Evolutionary conservation across 495 filamentous ascomycete species (phyloP).

Genomic region (Penicillium manginii): DNA sequence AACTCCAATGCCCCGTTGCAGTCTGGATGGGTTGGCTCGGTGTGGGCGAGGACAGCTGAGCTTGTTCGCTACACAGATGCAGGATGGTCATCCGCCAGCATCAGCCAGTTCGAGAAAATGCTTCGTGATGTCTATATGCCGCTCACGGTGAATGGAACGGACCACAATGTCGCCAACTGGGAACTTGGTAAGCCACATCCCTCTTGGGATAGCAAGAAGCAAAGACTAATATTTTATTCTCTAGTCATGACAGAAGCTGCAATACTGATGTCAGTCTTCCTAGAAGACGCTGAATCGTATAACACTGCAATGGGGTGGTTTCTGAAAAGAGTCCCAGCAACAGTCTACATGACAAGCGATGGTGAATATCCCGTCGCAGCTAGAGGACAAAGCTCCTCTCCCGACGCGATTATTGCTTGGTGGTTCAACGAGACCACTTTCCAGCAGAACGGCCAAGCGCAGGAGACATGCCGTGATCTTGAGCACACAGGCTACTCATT

Average conservation of each 20-base stretch:
- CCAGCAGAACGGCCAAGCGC: constrained; percentile 19
- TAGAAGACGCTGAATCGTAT: constrained; percentile 26
- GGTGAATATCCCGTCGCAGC: constrained; percentile 9
- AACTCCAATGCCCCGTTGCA: constrained; percentile 33
- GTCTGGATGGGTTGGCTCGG: constrained; percentile 27
- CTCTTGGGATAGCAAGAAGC: background rate
- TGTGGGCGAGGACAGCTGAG: constrained; percentile 32
- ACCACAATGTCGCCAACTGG: constrained; percentile 30
- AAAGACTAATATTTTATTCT: background rate
- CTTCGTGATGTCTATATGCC: constrained; percentile 33
- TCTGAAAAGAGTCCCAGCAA: constrained; percentile 26
- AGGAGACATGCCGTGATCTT: constrained; percentile 36
- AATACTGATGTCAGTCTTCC: constrained; percentile 29
- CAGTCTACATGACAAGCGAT: constrained; percentile 29
- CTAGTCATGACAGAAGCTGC: constrained; percentile 34
- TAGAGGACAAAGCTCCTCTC: background rate
- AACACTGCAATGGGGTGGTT: constrained; percentile 29
- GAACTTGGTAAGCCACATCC: constrained; percentile 21
- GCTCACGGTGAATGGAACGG: constrained; percentile 21
- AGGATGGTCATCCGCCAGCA: constrained; percentile 21
- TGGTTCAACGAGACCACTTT: constrained; percentile 22
- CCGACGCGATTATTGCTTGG: background rate
- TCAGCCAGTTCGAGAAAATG: constrained; percentile 28
- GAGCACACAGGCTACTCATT: constrained; percentile 30
- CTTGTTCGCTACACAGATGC: constrained; percentile 30